These are phyloP conservation scores for Penicillium capsulatum DNA, from an alignment of 2,329 filamentous ascomycete species.

Conservation along the genomic window DNA sequence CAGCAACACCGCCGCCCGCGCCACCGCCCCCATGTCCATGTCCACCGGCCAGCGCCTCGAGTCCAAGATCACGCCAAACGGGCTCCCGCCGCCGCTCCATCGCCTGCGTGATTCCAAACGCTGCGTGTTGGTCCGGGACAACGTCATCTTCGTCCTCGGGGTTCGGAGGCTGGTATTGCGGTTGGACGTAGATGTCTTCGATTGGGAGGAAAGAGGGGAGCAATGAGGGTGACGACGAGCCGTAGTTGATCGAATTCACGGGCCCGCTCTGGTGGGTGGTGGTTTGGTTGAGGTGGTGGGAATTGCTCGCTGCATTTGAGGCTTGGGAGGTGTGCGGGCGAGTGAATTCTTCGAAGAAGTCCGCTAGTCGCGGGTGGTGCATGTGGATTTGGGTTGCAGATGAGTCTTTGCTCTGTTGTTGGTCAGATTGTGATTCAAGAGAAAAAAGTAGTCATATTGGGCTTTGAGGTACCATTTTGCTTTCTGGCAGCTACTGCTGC, in stretches of 20 bases:
- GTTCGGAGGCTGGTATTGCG: constrained; percentile 59
- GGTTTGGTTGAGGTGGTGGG: constrained; percentile 4
- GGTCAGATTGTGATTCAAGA: too few species aligned
- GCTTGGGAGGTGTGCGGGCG: constrained; percentile 39
- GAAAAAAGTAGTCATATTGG: too few species aligned
- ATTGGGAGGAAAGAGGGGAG: constrained; percentile 46
- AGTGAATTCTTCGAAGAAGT: constrained; percentile 50
- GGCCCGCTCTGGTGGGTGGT: constrained; percentile 8
- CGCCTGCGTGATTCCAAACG: constrained; percentile 61
- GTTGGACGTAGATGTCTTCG: constrained; percentile 59
- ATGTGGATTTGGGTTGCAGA: constrained; percentile 48
- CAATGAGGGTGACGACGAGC: constrained; percentile 29
- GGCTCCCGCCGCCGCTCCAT: constrained; percentile 53
- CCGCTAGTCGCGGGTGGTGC: constrained; percentile 46
- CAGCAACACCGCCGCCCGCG: constrained; percentile 8
- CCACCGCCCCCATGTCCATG: constrained; percentile 18
- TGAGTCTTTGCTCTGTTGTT: constrained; percentile 47
- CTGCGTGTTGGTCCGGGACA: constrained; percentile 63
- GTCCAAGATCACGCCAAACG: constrained; percentile 57
- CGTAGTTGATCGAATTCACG: constrained; percentile 25
- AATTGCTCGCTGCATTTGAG: constrained; percentile 1
- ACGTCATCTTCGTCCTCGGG: constrained; percentile 66
- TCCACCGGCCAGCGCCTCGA: constrained; percentile 48
- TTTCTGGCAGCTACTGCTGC: too few species aligned
- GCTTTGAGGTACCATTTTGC: constrained; percentile 22